Base-by-base conservation (phyloP, 345 rosid genomes). In the Rhodamnia rubescens region DNA sequence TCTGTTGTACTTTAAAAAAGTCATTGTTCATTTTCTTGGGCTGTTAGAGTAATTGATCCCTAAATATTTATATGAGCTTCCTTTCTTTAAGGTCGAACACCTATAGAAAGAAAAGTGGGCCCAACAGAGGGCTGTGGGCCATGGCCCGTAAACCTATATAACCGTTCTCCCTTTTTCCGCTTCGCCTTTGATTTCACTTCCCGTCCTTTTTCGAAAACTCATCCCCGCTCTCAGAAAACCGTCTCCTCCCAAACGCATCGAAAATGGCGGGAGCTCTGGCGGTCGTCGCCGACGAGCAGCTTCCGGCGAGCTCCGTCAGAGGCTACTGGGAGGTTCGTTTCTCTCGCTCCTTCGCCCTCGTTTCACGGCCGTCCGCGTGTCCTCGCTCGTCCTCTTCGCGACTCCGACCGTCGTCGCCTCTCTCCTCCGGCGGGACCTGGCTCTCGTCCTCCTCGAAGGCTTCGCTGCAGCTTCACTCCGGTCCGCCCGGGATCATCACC, bases 331-430 rank as follows among this genome's bases (percentile, higher is more conserved):
- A 86, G 59, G 92, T 95, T 78, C 83, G 84, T 22, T 97, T 89
- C 87, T 91, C 98, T 89, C 96, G 99, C 56, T 95, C 91, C 91
- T 52, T 94, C 90, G 58, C 59, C 84, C 86, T 49, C 88, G 92
- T 92, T 9, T 58, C 91, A 58, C 85, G 82, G 32, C 83, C 91
- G 9, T 89, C 97, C 74, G 82, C 93, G 40, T 85, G 61, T 89
- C 89, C 92, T 82, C 83, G 15, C 92, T 95, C 86, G 75, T 86
- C 82, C 90, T 85, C 87, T n/a, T n/a, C 83, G 69, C 3, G 74
- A 61, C 84, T 84, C 90, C 20, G 61, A 85, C 69, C 86, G 64
- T 59, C 80, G 89, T n/a, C 83, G 83, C n/a, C 40, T 1, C 74
- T 82, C 86, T 57, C 40, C 56, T 51, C 82, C 44, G 22, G 52